Percentiles rank a stretch among this genome's conserved stretches.
phyloP scores from a whole-genome alignment of 495 filamentous ascomycete genomes.

The Achaetomiella virescens region DNA sequence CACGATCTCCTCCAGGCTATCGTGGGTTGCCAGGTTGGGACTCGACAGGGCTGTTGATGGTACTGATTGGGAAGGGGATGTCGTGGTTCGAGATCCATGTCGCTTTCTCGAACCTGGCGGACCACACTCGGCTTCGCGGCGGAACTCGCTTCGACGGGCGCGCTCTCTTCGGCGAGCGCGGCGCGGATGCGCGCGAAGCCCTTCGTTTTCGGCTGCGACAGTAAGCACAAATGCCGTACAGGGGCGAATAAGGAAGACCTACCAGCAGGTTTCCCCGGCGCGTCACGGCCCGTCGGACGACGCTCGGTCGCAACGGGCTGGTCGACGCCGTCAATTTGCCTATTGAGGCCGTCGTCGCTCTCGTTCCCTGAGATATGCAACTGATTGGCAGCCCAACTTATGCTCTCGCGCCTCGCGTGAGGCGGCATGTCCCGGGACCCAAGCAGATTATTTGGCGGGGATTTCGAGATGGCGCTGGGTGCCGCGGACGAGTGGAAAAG shows the following conservation, averaged over 20 bases:
- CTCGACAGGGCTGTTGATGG: slow-evolving; percentile 50
- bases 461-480: slow-evolving; percentile 32
- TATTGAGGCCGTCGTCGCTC: slow-evolving; percentile 67
- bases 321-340: slow-evolving; percentile 41
- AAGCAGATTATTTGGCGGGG: slow-evolving; percentile 33
- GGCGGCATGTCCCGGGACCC: slow-evolving; percentile 33
- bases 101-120: slow-evolving; percentile 78
- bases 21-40: slow-evolving; percentile 39
- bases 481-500: slow-evolving; percentile 33
- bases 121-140: slow-evolving; percentile 92
- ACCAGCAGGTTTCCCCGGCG: slow-evolving; percentile 83
- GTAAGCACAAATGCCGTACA: slow-evolving; percentile 1
- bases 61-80: slow-evolving; percentile 26
- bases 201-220: slow-evolving; percentile 76
- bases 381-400: slow-evolving; percentile 81
- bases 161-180: slow-evolving; percentile 76
- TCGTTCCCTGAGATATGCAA: slow-evolving; percentile 74
- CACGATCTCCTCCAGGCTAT: slow-evolving; percentile 51
- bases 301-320: slow-evolving; percentile 43
- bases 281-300: slow-evolving; percentile 67
- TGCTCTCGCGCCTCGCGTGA: slow-evolving; percentile 67
- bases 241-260: slow-evolving; percentile 27
- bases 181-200: slow-evolving; percentile 89
- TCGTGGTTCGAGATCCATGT: slow-evolving; percentile 46
- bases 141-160: slow-evolving; percentile 82